Evolutionary conservation across 208 protist species (phyloP), one percentile per base, ranked within the genome.

Genomic region (Sergeia podlipaevii): DNA sequence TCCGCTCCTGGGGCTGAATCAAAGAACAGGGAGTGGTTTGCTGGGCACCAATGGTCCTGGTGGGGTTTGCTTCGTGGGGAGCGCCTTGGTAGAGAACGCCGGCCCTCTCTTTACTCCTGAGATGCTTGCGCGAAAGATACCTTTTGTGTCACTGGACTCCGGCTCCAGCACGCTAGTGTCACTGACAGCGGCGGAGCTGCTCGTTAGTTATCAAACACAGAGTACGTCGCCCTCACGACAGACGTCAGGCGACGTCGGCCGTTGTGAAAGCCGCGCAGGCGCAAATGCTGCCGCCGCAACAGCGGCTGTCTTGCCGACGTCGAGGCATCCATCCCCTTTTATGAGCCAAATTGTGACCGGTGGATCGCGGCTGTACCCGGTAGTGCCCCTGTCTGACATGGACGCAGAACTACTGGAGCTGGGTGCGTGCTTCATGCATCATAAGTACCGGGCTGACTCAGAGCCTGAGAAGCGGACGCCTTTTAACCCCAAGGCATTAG

Each of bases 361-460:
- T 42, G 46, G 46, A 17, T 7, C 17, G n/a, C 48, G 20, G 18
- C 52, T 65, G 2, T 88, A 86, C 46, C 74, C 80, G 0, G 58
- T 80, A 2, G 62, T 93, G 49, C 55, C 53, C 20, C 27, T 90
- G 28, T 60, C 78, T 1, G 70, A 85, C 38, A 55, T 85, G 13
- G 38, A 51, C 1, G 45, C 50, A 0, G 61, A 68, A 3, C 45
- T 85, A 34, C 50, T 93, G 27, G 72, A 83, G 28, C 24, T 69
- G 7, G 77, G 71, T 27, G 48, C 89, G 1, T 34, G 47, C 33
- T 83, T 80, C 56, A 86, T 85, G 79, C 73, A 85, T 38, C 54
- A 59, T 49, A 93, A 93, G 61, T 89, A 86, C 42, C 65, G 68
- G 24, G 50, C 74, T 11, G 86, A 93, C 45, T 56, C 59, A 2